These are phyloP conservation scores for Apiotrichum siamense DNA, from an alignment of 1,284 basidiomycete species.

Conservation along the genomic window DNA sequence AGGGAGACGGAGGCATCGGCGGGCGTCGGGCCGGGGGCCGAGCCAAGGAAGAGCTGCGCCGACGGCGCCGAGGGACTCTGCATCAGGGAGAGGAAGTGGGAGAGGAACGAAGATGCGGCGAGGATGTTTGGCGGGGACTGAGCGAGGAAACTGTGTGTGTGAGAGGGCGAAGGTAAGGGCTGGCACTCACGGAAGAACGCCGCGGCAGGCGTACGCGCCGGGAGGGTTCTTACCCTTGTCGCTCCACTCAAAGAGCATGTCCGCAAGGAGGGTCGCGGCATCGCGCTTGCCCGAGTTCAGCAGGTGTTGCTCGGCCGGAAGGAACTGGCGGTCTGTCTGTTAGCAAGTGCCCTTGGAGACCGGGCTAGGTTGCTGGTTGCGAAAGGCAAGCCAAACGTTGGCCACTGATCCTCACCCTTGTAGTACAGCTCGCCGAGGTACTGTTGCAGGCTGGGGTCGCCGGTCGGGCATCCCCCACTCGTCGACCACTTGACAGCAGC, in stretches of 20 bases:
- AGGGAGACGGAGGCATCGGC: conserved; percentile 61
- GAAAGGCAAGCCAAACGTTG: too few species aligned
- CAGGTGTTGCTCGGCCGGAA: conserved; percentile 69
- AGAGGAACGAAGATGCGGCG: conserved; percentile 75
- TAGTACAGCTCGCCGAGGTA: conserved; percentile 80
- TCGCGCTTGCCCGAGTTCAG: conserved; percentile 78
- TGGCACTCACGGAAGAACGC: conserved; percentile 72
- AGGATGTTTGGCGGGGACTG: conserved; percentile 79
- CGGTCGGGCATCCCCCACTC: conserved; percentile 66
- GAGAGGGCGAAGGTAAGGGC: too few species aligned
- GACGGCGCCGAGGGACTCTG: conserved; percentile 51
- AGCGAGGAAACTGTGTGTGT: conserved; percentile 61
- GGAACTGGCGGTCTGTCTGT: conserved; percentile 62
- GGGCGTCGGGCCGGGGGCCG: conserved; percentile 36
- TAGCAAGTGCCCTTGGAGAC: too few species aligned
- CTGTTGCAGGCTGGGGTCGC: conserved; percentile 76
- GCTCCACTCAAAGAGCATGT: conserved; percentile 76
- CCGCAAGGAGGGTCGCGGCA: conserved; percentile 74
- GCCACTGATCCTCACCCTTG: conserved; percentile 55
- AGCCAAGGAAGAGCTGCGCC: conserved; percentile 48
- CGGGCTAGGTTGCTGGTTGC: too few species aligned
- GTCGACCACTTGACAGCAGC: conserved; percentile 63
- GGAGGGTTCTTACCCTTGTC: conserved; percentile 31
- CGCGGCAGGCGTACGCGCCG: conserved; percentile 72
- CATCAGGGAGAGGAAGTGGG: conserved; percentile 61